Percentiles rank a stretch among this genome's conserved stretches.
phyloP scores from a whole-genome alignment of 192 early-diverging fungal genomes.

The Dispira parvispora region DNA sequence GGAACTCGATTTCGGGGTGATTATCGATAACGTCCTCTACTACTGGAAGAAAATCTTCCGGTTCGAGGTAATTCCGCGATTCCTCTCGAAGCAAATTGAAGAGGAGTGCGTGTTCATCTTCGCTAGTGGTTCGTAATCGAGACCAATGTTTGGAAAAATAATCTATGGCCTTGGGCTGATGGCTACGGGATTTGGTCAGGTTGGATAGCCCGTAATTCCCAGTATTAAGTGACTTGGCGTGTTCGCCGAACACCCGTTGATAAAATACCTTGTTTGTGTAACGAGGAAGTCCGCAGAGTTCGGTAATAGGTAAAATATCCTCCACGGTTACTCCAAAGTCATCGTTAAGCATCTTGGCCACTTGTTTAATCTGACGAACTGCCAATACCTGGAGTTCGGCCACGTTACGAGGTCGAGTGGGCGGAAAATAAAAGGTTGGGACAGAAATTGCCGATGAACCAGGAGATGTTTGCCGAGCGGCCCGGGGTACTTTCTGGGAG shows the following conservation, averaged over 20 bases:
- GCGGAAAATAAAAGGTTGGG: slow-evolving; percentile 22
- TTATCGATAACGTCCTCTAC: slow-evolving; percentile 70
- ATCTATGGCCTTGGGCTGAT: not conserved
- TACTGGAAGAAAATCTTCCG: slow-evolving; percentile 49
- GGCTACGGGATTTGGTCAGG: not conserved
- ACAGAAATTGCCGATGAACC: slow-evolving; percentile 8
- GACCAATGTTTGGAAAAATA: slow-evolving; percentile 24
- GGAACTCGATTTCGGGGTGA: slow-evolving; percentile 77
- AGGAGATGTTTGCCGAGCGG: not conserved
- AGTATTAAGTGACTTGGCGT: not conserved
- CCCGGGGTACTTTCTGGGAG: not conserved
- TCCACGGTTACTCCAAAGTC: slow-evolving; percentile 27
- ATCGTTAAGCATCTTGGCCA: slow-evolving; percentile 21
- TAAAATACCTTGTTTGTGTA: slow-evolving; percentile 55
- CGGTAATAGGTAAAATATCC: slow-evolving; percentile 33
- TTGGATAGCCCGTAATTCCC: not conserved
- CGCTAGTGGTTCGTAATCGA: slow-evolving; percentile 21
- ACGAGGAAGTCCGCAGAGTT: slow-evolving; percentile 39
- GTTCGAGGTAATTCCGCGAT: slow-evolving; percentile 15
- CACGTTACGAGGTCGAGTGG: slow-evolving; percentile 17
- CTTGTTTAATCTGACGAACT: slow-evolving; percentile 18
- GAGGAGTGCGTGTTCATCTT: slow-evolving; percentile 29
- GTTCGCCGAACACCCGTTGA: slow-evolving; percentile 13
- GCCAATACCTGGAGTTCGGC: slow-evolving; percentile 13
- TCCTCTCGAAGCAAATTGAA: slow-evolving; percentile 39